Base-by-base conservation (phyloP, 78 protist species). In the Creolimax fragrantissima region DNA sequence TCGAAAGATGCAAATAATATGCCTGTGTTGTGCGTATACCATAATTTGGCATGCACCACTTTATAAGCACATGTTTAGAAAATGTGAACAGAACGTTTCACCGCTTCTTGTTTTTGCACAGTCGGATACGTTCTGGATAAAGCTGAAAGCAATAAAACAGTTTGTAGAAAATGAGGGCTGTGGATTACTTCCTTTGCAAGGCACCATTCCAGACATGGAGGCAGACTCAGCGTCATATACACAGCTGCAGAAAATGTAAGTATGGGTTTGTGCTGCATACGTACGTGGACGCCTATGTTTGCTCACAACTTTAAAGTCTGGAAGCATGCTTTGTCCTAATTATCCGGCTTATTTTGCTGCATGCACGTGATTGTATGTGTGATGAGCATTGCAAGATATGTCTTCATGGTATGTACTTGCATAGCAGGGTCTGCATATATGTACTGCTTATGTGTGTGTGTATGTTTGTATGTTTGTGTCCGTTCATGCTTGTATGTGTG, bases 131-230 rank as follows among this genome's bases (percentile, higher is more conserved):
- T 96, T 96, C 74, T 96, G 98, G 98, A 74, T 96, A 3, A 24
- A 96, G 74, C 96, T 89, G 37, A 83, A 92, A 5, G 97, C 97
- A 7, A 47, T 96, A 42, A 74, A 88, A 5, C 58, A 45, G 2
- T 96, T 96, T 47, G 94, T 95, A 42, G 93, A 89, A 32, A 44
- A 32, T 39, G 95, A 96, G 88, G 94, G 93, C 32, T 7, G 35
- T 35, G 94, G 90, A 17, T 35, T 35, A 2, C 90, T 96, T 32
- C 97, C 98, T 43, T 92, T 96, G 11, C 44, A 42, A 24, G 98
- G 98, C 43, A 42, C 90, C 39, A 35, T 96, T 4, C 98, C 98
- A 43, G 98, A 96, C 94, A 95, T 96, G 95, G 85, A 88, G 3
- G 92, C 97, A 5, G 95, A 93, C 41, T 95, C 97, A 11, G 84